Evolutionary conservation across 148 eudicot genomes (phyloP).

Genomic region (Dianthus caryophyllus): DNA sequence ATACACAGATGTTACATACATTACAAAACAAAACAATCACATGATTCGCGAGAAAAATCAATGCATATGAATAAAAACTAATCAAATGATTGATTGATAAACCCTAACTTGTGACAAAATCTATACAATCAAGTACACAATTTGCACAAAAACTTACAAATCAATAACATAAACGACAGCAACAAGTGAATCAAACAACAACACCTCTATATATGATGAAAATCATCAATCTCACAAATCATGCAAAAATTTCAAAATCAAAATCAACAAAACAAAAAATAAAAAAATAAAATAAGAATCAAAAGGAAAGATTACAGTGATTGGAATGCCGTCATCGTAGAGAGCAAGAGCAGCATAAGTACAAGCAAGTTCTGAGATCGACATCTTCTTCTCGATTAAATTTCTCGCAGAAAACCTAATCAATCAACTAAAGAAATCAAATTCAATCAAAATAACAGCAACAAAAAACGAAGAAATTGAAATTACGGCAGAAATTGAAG

Average conservation of each 20-base stretch:
- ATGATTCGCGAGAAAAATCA: too few species aligned
- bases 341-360: constrained; percentile 70
- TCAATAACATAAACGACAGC: too few species aligned
- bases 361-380: constrained; percentile 36
- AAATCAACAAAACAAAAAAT: background rate
- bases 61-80: too few species aligned
- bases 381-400: constrained; percentile 20
- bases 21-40: too few species aligned
- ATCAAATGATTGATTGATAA: too few species aligned
- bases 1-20: too few species aligned
- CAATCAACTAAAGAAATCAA: too few species aligned
- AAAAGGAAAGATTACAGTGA: constrained; percentile 36
- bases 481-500: background rate
- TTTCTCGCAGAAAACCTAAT: background rate
- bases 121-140: too few species aligned
- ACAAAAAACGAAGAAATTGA: too few species aligned
- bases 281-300: background rate
- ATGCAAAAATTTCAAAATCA: background rate
- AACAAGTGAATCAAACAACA: background rate
- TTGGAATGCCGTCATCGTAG: constrained; percentile 67
- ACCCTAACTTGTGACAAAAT: too few species aligned
- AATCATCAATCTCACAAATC: too few species aligned
- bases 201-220: background rate
- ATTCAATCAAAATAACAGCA: background rate
- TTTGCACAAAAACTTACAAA: too few species aligned